Conservation (phyloP, 345 rosid genomes). For the Arabis alpina region DNA sequence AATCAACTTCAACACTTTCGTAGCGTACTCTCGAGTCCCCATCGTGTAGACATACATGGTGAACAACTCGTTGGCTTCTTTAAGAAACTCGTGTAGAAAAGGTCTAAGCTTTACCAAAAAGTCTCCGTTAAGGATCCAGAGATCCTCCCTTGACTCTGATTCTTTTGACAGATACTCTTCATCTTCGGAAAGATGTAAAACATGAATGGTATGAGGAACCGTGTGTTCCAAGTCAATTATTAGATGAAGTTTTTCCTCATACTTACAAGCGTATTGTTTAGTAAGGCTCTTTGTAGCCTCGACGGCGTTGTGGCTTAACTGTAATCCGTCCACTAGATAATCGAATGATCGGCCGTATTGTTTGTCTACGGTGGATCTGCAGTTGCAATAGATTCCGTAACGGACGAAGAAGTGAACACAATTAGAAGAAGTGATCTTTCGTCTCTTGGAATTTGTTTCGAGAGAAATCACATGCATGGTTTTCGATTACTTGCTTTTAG, state of each 20-base stretch:
- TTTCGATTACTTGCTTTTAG: background rate
- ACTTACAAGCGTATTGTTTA: background rate
- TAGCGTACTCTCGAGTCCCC: background rate
- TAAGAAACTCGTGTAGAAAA: conserved; percentile 23
- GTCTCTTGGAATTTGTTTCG: background rate
- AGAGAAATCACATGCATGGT: background rate
- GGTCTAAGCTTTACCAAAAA: conserved; percentile 28
- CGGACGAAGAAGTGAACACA: conserved; percentile 27
- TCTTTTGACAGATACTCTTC: conserved; percentile 5
- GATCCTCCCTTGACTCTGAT: background rate
- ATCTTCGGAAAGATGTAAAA: background rate
- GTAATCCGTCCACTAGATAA: conserved; percentile 4
- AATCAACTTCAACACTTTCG: background rate
- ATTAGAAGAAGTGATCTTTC: too few species aligned
- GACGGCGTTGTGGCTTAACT: background rate
- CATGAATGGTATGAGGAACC: background rate
- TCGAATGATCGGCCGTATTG: background rate
- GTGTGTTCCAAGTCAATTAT: conserved; percentile 33
- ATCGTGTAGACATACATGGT: conserved; percentile 34
- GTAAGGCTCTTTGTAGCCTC: background rate
- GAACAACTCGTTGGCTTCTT: conserved; percentile 32
- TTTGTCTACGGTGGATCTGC: background rate
- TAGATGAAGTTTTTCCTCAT: conserved; percentile 21
- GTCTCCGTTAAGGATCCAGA: background rate
- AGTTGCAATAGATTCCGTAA: conserved; percentile 22